Base-by-base conservation (phyloP, 345 rosid species). In the Psidium friedrichsthalianum region DNA sequence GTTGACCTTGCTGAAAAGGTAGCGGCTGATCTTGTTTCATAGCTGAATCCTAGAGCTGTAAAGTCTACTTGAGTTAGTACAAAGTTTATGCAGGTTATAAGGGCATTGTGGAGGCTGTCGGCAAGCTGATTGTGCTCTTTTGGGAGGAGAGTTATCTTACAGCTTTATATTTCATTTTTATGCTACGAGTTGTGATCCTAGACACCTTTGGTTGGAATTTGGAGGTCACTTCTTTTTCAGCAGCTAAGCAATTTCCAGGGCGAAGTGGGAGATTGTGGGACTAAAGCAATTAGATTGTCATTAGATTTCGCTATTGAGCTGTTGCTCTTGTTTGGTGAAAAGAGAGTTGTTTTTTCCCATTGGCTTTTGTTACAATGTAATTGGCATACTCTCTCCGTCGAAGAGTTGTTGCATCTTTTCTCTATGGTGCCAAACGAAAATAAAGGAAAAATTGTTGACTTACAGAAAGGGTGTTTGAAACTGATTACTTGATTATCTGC, bases 1-100 rank as follows among this genome's bases (percentile, higher is more conserved):
- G 98, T 96, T 64, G 99, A 96, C 90, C 99, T 96, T 86, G 98
- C 98, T 59, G 99, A 96, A 89, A 96, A 92, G 98, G 98, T 94
- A 85, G 76, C 12, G 3, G 42, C 53, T 53, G 57, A n/a, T 58
- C 83, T 80, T 74, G n/a, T 57, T 36, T 69, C 47, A 36, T 69
- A 32, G 78, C 78, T 69, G 78, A 69, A 36, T 18, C 78, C 78
- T 36, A 18, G 47, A 36, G 78, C 78, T 36, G 78, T 69, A 32
- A 36, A 36, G 47, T 18, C 47, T 69, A 18, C 14, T 69, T 36
- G 78, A 69, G 78, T 32, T 69, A 69, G 36, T 18, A 69, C 13
- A 2, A 24, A 25, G 15, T 86, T 84, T 61, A 12, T 88, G 82
- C 81, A 95, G 98, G 99, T 97, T 51, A 95, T 97, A 81, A 94